Evolutionary conservation across 225 moss, liverwort and hornwort species (phyloP), one percentile per base, ranked within the genome.

Genomic region (Ulota crispa): DNA sequence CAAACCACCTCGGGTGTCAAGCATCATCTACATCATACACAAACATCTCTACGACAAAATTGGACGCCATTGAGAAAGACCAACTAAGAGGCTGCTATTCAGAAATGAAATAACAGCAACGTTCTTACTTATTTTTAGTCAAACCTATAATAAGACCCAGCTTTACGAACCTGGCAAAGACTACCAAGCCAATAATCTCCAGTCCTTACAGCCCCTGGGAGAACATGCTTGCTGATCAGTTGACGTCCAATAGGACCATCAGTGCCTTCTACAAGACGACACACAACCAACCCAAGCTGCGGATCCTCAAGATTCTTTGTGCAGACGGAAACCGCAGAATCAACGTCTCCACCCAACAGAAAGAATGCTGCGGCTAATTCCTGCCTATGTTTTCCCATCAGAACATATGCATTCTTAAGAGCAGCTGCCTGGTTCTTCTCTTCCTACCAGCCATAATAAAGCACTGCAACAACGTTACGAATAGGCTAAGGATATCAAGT

Each of bases 311-410:
- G 67, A 63, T 99, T 99, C 86, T 94, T 99, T 63, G 93, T 87
- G 88, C 98, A 99, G 30, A 99, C 86, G 39, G 91, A 87, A 60
- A 93, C 91, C 45, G 94, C 95, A 76, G 98, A 94, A 63, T 89
- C 92, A 60, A 89, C 68, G 57, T 99, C 98, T 87, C 94, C 92
- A 64, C 98, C 98, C 73, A 99, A 70, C 60, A 99, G 81, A 80
- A 99, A 99, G 70, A 99, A 99, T 50, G 98, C 85, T 78, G 96
- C 96, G 55, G 98, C 98, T 83, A 99, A 81, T 80, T 94, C 94
- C 86, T 96, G 92, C 80, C 94, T 90, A 77, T 99, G 98, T 83
- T 96, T 93, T 41, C 98, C 98, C 98, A 99, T 99, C 70, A 99
- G 78, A 73, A 96, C 92, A 89, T 96, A 99, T 19, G 98, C 98